phyloP scores from a whole-genome alignment of 352 stramenopile species.

The Globisporangium recalcitrans region DNA sequence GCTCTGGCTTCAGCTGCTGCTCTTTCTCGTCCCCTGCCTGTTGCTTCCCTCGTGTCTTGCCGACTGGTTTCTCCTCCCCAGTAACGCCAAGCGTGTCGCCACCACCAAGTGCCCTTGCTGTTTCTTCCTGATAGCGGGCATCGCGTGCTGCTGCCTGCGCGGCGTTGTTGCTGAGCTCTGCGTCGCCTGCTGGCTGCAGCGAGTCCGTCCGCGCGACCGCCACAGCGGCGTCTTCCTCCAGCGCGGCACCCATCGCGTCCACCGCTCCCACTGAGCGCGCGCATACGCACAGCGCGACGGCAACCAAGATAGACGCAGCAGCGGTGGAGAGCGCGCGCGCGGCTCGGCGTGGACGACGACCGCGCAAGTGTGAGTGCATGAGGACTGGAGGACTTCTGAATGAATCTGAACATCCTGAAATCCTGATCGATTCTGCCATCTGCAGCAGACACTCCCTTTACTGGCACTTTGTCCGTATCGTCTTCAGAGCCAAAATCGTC shows the following conservation, averaged over 20 bases:
- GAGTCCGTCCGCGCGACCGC: neutral
- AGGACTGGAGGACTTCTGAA: too few relatives aligned
- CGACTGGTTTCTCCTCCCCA: neutral
- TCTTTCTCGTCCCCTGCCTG: neutral
- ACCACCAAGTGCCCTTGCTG: neutral
- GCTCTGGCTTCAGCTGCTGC: neutral
- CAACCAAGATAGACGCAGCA: neutral
- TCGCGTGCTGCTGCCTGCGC: neutral
- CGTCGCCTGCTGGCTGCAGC: neutral
- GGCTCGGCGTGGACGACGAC: neutral
- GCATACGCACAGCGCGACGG: neutral
- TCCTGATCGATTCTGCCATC: too few relatives aligned
- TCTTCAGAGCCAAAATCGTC: too few relatives aligned
- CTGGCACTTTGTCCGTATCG: too few relatives aligned
- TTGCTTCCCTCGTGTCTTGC: neutral
- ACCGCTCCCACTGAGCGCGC: neutral
- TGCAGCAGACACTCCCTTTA: too few relatives aligned
- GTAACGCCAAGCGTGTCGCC: neutral
- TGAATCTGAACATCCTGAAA: too few relatives aligned
- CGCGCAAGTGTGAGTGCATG: neutral
- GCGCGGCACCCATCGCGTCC: slow-evolving; percentile 15
- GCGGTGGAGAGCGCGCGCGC: neutral
- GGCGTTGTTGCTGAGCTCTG: neutral
- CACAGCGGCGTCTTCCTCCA: slow-evolving; percentile 11
- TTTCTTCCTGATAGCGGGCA: neutral